A percentile compares a stretch with the other conserved stretches of the same genome.
Conservation (phyloP, 768 basidiomycete species). For the Sarcomyxa edulis region DNA sequence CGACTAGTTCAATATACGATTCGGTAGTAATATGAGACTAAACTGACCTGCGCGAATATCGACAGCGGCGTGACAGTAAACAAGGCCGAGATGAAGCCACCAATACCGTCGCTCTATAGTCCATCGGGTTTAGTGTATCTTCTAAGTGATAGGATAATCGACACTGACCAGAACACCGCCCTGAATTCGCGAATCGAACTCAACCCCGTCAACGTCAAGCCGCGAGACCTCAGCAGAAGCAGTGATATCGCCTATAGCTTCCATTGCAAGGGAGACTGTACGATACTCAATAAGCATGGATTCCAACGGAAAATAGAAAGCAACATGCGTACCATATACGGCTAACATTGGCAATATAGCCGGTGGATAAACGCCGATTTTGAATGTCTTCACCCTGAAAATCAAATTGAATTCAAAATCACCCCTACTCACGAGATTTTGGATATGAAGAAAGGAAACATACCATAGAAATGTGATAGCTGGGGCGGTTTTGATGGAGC, state of each 20-base stretch:
- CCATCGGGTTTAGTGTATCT: slow-evolving; percentile 26
- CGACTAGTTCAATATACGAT: not conserved
- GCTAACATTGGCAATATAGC: slow-evolving; percentile 44
- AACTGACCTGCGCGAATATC: slow-evolving; percentile 59
- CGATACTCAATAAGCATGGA: not conserved
- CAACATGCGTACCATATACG: slow-evolving; percentile 23
- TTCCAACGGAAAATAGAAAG: not conserved
- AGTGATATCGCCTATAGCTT: slow-evolving; percentile 82
- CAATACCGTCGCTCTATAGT: slow-evolving; percentile 66
- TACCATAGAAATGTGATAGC: slow-evolving; percentile 80
- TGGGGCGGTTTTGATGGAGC: slow-evolving; percentile 61
- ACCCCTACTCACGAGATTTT: not conserved
- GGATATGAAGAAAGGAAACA: slow-evolving; percentile 3
- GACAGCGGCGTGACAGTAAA: slow-evolving; percentile 81
- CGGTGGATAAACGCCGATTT: slow-evolving; percentile 71
- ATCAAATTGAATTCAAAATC: slow-evolving; percentile 3
- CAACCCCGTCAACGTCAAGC: slow-evolving; percentile 63
- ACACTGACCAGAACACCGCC: slow-evolving; percentile 67
- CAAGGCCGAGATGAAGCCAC: slow-evolving; percentile 73
- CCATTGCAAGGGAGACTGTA: slow-evolving; percentile 69
- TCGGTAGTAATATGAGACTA: not conserved
- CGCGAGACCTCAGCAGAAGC: slow-evolving; percentile 80
- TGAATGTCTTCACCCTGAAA: slow-evolving; percentile 68
- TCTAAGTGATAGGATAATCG: slow-evolving; percentile 19
- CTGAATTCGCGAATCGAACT: slow-evolving; percentile 80